Conservation (phyloP, 2,329 filamentous ascomycete genomes). For the Trichophyton simii region DNA sequence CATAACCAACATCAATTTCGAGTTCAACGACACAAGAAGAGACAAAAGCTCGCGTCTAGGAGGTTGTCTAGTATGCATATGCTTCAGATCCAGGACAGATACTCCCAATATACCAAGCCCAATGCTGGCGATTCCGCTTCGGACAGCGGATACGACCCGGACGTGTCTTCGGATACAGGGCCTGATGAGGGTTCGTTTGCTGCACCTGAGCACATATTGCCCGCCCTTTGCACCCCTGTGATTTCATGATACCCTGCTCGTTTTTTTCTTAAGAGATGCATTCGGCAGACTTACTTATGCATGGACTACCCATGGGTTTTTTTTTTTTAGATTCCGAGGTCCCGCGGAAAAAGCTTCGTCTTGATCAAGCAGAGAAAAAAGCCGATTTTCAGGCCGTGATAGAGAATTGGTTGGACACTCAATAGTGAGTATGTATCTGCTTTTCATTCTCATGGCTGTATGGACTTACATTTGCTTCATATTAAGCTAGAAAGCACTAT, state of each 20-base stretch:
- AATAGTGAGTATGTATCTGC: neutral
- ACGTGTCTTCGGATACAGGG: neutral
- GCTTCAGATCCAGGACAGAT: neutral
- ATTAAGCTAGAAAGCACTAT: neutral
- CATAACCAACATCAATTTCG: neutral
- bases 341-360: neutral
- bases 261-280: too few relatives aligned
- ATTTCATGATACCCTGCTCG: neutral
- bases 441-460: neutral
- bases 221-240: neutral
- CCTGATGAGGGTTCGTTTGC: neutral
- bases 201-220: neutral
- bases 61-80: neutral
- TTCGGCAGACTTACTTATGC: neutral
- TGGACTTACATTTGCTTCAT: neutral
- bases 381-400: neutral
- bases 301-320: neutral
- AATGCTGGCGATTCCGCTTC: neutral
- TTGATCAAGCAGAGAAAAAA: neutral
- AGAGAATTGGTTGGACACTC: neutral
- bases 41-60: neutral
- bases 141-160: neutral
- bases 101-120: neutral
- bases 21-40: neutral
- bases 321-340: neutral